Evolutionary conservation across 495 filamentous ascomycete genomes (phyloP).

Genomic region (Beverwykella pulmonaria): DNA sequence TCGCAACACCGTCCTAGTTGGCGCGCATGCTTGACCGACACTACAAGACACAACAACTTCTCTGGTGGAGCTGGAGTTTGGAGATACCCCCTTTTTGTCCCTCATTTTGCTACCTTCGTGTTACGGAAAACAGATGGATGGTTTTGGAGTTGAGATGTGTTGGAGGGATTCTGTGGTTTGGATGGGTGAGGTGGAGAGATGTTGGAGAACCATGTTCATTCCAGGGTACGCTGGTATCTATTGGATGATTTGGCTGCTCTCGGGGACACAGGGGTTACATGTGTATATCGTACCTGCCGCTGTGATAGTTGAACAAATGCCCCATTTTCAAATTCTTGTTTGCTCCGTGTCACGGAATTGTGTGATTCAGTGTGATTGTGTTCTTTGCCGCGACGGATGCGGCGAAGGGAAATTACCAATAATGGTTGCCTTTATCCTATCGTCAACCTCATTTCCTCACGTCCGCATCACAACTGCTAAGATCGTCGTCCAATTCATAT

Average conservation of each 20-base stretch:
- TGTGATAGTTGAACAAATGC: not conserved
- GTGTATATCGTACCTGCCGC: not conserved
- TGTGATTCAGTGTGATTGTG: not conserved
- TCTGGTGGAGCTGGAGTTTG: constrained; percentile 41
- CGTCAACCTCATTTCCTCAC: too few species aligned
- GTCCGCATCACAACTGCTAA: too few species aligned
- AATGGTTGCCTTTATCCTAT: not conserved
- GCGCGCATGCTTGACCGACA: not conserved
- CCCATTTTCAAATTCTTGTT: not conserved
- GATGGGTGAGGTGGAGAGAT: not conserved
- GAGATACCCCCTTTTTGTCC: constrained; percentile 35
- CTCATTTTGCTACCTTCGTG: not conserved
- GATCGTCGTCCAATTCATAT: too few species aligned
- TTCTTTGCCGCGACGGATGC: not conserved
- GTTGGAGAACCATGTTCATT: too few species aligned
- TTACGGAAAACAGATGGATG: not conserved
- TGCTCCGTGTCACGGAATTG: not conserved
- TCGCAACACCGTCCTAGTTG: not conserved
- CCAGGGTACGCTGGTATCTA: not conserved
- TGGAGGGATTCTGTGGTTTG: not conserved
- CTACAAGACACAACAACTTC: constrained; percentile 23
- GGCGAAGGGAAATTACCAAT: not conserved
- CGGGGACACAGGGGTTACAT: not conserved
- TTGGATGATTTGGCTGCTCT: not conserved
- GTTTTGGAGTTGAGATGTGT: not conserved